Evolutionary conservation across 2,329 filamentous ascomycete genomes (phyloP), one percentile per base, ranked within the genome.

Genomic region (Iodosphaeria phyllophila): DNA sequence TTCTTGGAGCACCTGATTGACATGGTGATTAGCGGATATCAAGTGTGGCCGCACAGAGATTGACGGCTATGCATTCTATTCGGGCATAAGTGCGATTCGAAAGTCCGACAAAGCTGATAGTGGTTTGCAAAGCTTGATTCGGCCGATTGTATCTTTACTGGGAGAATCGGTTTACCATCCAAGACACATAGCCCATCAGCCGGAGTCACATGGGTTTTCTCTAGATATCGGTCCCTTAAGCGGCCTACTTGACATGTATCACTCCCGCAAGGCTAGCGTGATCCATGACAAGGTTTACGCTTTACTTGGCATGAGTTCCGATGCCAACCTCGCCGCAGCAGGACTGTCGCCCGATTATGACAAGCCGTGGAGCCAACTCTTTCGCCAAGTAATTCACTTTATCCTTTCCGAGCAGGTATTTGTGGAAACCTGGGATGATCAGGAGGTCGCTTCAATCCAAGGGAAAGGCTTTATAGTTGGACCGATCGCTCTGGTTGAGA

Each of bases 211-310:
- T n/a, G n/a, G n/a, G n/a, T n/a, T n/a, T n/a, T n/a, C n/a, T n/a
- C n/a, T n/a, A 25, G 29, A 26, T 6, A 33, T 32, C n/a, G 26
- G 33, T 6, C 30, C 30, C 2, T 18, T 25, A 2, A 4, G 11
- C 1, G 16, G 20, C 16, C 20, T 36, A 8, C 27, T 38, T 10
- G 26, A 33, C 1, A 36, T 34, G 24, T 35, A 35, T 13, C 35
- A 33, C 5, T 31, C 29, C 6, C 29, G 30, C 5, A 16, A 35
- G 13, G 32, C 34, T 5, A 35, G 26, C 15, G 31, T 36, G 11
- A 21, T 28, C 11, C 28, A 30, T 16, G 35, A 38, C 16, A 38
- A 38, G 25, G 31, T 38, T 6, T 38, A 32, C 18, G 34, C 34
- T 8, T 22, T 36, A 5, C 31, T 35, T 11, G 32, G 34, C 5